A percentile compares a stretch with the other conserved stretches of the same genome.
phyloP scores from a whole-genome alignment of 805 yeast species.

The Saccharomycopsis vini region DNA sequence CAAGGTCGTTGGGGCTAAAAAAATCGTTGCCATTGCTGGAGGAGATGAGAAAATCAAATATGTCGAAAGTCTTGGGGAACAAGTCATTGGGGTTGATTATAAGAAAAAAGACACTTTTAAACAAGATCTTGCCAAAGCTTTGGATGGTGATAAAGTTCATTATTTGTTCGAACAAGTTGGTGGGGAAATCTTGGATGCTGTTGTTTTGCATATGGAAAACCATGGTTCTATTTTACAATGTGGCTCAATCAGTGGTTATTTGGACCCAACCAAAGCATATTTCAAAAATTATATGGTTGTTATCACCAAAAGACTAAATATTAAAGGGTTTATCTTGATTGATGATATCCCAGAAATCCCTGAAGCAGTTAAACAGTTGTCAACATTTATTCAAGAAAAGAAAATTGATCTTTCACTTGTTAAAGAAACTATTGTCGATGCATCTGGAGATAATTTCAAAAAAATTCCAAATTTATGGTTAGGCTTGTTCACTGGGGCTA shows the following conservation, averaged over 20 bases:
- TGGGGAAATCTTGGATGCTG: conserved; percentile 41
- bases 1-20: conserved; percentile 41
- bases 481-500: conserved; percentile 35
- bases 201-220: conserved; percentile 29
- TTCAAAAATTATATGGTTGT: conserved; percentile 36
- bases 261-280: conserved; percentile 8
- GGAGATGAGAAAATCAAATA: conserved; percentile 44
- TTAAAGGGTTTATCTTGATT: conserved; percentile 44
- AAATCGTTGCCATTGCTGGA: conserved; percentile 56
- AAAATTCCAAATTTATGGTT: conserved; percentile 41
- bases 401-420: conserved; percentile 33
- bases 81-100: conserved; percentile 45
- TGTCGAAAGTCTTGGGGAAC: conserved; percentile 48
- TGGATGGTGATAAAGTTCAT: conserved; percentile 28
- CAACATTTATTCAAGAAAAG: conserved; percentile 33
- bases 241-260: conserved; percentile 53
- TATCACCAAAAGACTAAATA: conserved; percentile 40
- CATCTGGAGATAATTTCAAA: conserved; percentile 33
- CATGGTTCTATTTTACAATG: conserved; percentile 46
- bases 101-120: conserved; percentile 29
- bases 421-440: conserved; percentile 32
- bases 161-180: conserved; percentile 58
- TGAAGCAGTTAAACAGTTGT: conserved; percentile 30
- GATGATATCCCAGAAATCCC: conserved; percentile 34
- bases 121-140: conserved; percentile 30